Evolutionary conservation across 1,139 yeast genomes (phyloP).

Genomic region (Trichomonascaceae sp.): DNA sequence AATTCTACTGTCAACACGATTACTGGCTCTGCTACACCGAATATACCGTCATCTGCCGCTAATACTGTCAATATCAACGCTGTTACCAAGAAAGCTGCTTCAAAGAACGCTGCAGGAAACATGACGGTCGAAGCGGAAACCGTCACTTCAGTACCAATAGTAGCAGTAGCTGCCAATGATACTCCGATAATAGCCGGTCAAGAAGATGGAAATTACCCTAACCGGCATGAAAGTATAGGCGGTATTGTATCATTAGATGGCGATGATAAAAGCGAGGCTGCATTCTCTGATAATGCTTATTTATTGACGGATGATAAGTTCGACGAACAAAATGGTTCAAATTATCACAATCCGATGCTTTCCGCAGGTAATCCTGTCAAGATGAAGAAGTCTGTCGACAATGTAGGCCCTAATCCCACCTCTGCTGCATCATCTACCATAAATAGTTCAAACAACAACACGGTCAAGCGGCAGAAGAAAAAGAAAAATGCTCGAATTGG

Average conservation of each 20-base stretch:
- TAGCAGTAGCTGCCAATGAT: slow-evolving; percentile 28
- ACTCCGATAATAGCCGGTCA: neutral
- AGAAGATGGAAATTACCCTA: neutral
- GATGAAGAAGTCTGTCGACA: slow-evolving; percentile 31
- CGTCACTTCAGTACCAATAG: slow-evolving; percentile 34
- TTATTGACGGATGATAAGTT: slow-evolving; percentile 1
- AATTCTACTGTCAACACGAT: neutral
- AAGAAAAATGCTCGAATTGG: slow-evolving; percentile 21
- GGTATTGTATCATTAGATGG: neutral
- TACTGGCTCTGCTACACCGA: neutral
- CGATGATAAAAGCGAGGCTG: neutral
- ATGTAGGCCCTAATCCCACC: slow-evolving; percentile 16
- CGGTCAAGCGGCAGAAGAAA: slow-evolving; percentile 20
- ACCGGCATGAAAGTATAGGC: neutral
- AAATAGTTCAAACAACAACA: slow-evolving; percentile 11
- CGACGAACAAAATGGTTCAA: neutral
- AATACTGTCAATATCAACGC: slow-evolving; percentile 1
- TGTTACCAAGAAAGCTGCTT: slow-evolving; percentile 1
- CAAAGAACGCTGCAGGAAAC: slow-evolving; percentile 12
- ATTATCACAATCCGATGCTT: neutral
- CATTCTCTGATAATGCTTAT: neutral
- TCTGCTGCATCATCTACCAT: neutral
- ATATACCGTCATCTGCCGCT: neutral
- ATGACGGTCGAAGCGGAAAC: slow-evolving; percentile 42
- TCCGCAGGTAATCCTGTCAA: slow-evolving; percentile 18